Conservation (phyloP, 345 rosid species). For the Bretschneidera sinensis region DNA sequence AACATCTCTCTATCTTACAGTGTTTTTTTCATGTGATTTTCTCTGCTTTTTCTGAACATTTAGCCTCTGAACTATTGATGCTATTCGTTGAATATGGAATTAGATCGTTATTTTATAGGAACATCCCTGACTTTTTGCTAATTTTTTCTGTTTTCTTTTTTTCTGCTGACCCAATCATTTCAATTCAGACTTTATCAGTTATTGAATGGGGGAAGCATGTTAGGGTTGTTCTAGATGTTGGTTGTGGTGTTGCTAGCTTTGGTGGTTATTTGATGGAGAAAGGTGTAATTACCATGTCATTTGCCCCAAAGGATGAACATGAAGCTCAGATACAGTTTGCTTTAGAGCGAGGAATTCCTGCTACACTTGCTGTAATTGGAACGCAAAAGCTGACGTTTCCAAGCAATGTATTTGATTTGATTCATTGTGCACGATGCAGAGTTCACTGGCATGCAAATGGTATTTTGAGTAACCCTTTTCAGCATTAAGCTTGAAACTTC, state of each 20-base stretch:
- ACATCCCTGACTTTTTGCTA: too few relatives aligned
- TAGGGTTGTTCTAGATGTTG: conserved; percentile 62
- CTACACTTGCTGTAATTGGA: conserved; percentile 59
- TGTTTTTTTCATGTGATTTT: too few relatives aligned
- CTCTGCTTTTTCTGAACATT: neutral
- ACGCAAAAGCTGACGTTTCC: conserved; percentile 55
- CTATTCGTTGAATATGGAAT: too few relatives aligned
- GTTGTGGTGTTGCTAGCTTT: conserved; percentile 73
- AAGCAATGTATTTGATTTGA: conserved; percentile 45
- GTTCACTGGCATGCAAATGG: conserved; percentile 77
- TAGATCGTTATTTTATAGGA: too few relatives aligned
- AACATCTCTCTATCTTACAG: neutral
- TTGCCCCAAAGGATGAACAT: conserved; percentile 80
- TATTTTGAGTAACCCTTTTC: conserved; percentile 13
- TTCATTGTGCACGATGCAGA: conserved; percentile 80
- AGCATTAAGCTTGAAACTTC: neutral
- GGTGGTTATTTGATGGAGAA: conserved; percentile 62
- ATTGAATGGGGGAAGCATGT: conserved; percentile 51
- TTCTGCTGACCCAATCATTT: conserved; percentile 3
- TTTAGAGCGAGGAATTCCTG: conserved; percentile 74
- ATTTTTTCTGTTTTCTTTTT: too few relatives aligned
- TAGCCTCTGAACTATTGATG: too few relatives aligned
- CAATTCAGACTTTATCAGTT: conserved; percentile 54
- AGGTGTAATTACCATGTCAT: conserved; percentile 65
- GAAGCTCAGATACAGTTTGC: conserved; percentile 84